phyloP scores from a whole-genome alignment of 164 flowering plant species.

The Nymphaea colorata region DNA sequence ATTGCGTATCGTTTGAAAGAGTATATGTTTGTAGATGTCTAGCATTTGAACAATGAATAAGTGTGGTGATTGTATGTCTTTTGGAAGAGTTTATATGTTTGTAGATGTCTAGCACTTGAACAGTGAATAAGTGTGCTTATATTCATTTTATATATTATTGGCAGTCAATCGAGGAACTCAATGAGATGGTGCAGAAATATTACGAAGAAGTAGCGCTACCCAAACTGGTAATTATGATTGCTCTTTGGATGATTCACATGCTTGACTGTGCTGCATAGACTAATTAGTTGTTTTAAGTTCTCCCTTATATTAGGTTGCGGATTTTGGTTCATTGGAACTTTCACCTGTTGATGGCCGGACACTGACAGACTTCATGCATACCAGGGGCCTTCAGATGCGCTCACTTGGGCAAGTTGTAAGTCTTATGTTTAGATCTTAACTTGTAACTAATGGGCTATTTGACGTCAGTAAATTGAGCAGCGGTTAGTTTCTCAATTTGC shows the following conservation, averaged over 20 bases:
- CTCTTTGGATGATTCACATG: background rate
- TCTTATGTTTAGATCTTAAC: constrained; percentile 1
- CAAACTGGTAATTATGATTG: constrained; percentile 55
- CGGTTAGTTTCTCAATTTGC: background rate
- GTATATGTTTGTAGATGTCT: too few relatives aligned
- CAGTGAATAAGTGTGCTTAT: too few relatives aligned
- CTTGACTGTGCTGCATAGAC: background rate
- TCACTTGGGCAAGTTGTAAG: constrained; percentile 95
- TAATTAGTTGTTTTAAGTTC: background rate
- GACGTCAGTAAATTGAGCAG: background rate
- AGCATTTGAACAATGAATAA: too few relatives aligned
- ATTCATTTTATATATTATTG: constrained; percentile 12
- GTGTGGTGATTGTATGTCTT: too few relatives aligned
- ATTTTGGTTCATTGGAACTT: constrained; percentile 97
- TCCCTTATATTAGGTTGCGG: constrained; percentile 60
- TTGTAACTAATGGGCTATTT: too few relatives aligned
- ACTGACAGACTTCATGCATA: constrained; percentile 96
- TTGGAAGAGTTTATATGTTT: too few relatives aligned
- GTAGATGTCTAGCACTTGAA: too few relatives aligned
- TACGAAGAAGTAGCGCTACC: constrained; percentile 89
- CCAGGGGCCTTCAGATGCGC: constrained; percentile 96
- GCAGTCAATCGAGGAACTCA: constrained; percentile 76
- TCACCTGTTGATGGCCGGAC: constrained; percentile 99
- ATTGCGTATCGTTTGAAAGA: too few relatives aligned
- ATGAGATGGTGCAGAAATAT: constrained; percentile 75